Conservation (phyloP, 2,329 filamentous ascomycete species). For the Stachybotrys echinatus region DNA sequence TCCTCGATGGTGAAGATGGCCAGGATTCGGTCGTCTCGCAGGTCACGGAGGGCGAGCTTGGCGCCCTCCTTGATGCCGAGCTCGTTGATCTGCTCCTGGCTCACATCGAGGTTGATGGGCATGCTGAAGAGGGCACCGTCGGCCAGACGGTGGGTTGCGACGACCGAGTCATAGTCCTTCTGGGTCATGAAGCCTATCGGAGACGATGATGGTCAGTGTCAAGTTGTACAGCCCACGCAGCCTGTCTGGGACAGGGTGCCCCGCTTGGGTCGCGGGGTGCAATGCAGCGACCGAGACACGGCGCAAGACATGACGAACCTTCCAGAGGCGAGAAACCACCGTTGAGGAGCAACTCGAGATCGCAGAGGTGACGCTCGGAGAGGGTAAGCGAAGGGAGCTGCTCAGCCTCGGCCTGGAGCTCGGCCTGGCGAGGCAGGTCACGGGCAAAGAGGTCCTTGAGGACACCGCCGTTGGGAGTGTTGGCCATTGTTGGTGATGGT, state of each 20-base stretch:
- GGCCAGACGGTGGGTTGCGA: conserved; percentile 78
- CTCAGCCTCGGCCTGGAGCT: conserved; percentile 82
- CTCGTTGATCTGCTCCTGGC: conserved; percentile 67
- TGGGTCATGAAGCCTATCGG: conserved; percentile 86
- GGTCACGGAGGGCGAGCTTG: conserved; percentile 85
- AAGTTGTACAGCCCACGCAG: conserved; percentile 1
- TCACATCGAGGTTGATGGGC: conserved; percentile 90
- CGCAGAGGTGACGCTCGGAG: conserved; percentile 91
- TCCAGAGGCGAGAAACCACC: conserved; percentile 97
- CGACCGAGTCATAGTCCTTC: conserved; percentile 96
- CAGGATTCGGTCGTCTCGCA: conserved; percentile 92
- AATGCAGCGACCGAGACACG: not conserved
- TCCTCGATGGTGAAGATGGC: conserved; percentile 95
- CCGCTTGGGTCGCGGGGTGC: too few relatives aligned
- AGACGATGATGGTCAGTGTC: conserved; percentile 2
- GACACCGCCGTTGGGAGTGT: conserved; percentile 79
- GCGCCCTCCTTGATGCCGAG: conserved; percentile 72
- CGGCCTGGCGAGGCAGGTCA: conserved; percentile 74
- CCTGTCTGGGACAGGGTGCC: conserved; percentile 8
- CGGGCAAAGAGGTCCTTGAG: conserved; percentile 97
- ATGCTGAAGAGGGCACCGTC: conserved; percentile 93
- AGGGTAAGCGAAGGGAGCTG: conserved; percentile 77
- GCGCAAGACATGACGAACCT: conserved; percentile 51
- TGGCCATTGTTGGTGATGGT: conserved; percentile 48
- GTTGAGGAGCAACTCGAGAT: conserved; percentile 94